Conservation (phyloP, 495 filamentous ascomycete genomes). For the Articulospora tetracladia region DNA sequence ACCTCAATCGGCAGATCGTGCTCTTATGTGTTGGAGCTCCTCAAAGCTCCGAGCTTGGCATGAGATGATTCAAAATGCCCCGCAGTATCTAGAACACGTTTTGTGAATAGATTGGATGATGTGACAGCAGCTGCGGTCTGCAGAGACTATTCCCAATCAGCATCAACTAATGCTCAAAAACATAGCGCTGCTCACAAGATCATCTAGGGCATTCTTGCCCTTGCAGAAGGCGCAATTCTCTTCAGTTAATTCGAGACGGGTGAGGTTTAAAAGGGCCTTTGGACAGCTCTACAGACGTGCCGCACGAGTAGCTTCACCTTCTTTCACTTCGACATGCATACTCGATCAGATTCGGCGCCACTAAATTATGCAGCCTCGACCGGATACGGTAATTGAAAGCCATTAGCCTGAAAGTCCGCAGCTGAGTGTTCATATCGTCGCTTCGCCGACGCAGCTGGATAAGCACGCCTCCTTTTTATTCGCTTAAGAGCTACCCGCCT, state of each 20-base stretch:
- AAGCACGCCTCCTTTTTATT: conserved; percentile 6
- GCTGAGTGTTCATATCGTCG: too few species aligned
- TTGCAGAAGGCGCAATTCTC: not conserved
- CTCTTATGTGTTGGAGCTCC: conserved; percentile 4
- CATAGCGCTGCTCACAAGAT: conserved; percentile 1
- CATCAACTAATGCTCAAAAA: too few species aligned
- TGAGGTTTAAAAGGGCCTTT: not conserved
- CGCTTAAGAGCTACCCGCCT: conserved; percentile 8
- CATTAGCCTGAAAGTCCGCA: not conserved
- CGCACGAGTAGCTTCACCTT: not conserved
- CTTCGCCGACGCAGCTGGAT: too few species aligned
- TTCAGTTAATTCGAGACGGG: not conserved
- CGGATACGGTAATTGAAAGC: not conserved
- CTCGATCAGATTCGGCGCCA: too few species aligned
- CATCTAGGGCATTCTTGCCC: not conserved
- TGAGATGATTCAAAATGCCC: not conserved
- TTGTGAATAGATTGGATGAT: too few species aligned
- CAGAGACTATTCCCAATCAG: too few species aligned
- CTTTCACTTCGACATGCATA: not conserved
- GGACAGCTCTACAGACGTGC: not conserved
- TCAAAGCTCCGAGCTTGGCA: not conserved
- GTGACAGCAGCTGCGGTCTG: too few species aligned
- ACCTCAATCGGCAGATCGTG: not conserved
- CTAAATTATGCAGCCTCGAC: not conserved
- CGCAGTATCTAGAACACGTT: not conserved